These are phyloP conservation scores for Dillenia turbinata DNA, from an alignment of 164 flowering plant species.

Conservation along the genomic window DNA sequence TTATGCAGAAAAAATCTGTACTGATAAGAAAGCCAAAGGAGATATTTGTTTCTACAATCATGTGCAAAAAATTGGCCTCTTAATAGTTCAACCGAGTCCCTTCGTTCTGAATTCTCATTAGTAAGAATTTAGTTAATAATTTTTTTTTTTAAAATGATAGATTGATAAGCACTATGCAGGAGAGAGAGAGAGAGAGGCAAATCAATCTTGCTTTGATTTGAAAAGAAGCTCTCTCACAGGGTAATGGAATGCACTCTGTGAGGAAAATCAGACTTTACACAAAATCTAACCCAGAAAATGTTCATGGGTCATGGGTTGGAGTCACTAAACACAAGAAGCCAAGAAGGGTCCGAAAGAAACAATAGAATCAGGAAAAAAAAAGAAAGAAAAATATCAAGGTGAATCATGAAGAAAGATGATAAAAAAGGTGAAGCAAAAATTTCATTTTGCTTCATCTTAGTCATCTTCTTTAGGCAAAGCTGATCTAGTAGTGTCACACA, in stretches of 20 bases:
- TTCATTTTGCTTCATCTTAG: conserved; percentile 12
- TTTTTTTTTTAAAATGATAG: too few relatives aligned
- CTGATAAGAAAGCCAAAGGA: too few relatives aligned
- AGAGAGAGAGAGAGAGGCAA: background rate
- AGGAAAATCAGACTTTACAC: conserved; percentile 28
- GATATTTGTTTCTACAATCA: too few relatives aligned
- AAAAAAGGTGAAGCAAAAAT: conserved; percentile 20
- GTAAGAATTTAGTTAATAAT: too few relatives aligned
- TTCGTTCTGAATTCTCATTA: too few relatives aligned
- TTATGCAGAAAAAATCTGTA: too few relatives aligned
- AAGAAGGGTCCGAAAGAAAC: conserved; percentile 2
- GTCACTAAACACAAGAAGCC: conserved; percentile 14
- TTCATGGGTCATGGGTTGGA: conserved; percentile 26
- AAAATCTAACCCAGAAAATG: conserved; percentile 18
- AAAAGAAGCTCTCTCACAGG: conserved; percentile 22
- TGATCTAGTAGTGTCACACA: conserved; percentile 4
- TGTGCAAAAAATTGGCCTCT: too few relatives aligned
- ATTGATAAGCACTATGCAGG: background rate
- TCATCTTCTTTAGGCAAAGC: conserved; percentile 7
- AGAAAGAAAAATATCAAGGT: conserved; percentile 1
- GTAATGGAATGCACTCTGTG: conserved; percentile 13
- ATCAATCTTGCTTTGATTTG: background rate
- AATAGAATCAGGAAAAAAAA: background rate
- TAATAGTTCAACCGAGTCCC: too few relatives aligned
- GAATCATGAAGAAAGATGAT: conserved; percentile 12